Evolutionary conservation across 768 basidiomycete species (phyloP).

Genomic region (Kwoniella dejecticola): DNA sequence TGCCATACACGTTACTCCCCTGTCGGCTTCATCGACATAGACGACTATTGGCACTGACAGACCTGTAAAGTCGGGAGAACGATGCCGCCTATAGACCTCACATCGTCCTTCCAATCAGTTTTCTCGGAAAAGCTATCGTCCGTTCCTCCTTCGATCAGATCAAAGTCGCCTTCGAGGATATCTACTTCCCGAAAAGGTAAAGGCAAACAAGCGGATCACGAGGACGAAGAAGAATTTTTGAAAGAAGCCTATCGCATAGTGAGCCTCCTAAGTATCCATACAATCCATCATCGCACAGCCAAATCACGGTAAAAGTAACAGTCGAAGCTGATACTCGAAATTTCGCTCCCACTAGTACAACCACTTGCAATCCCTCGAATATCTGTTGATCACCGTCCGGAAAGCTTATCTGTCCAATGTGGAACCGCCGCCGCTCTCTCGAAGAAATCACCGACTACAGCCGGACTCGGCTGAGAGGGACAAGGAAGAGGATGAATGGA

Average conservation of each 20-base stretch:
- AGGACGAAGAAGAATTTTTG: slow-evolving; percentile 45
- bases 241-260: slow-evolving; percentile 54
- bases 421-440: slow-evolving; percentile 56
- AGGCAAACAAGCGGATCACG: slow-evolving; percentile 19
- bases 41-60: too few relatives aligned
- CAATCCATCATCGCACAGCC: too few relatives aligned
- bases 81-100: slow-evolving; percentile 32
- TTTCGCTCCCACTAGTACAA: too few relatives aligned
- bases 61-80: neutral
- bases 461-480: slow-evolving; percentile 20
- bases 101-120: slow-evolving; percentile 24
- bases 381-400: slow-evolving; percentile 71
- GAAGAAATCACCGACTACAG: slow-evolving; percentile 7
- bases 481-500: slow-evolving; percentile 33
- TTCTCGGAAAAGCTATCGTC: slow-evolving; percentile 15
- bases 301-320: too few relatives aligned
- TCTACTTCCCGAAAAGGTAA: neutral
- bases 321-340: too few relatives aligned
- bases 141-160: slow-evolving; percentile 7
- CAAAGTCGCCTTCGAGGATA: slow-evolving; percentile 20
- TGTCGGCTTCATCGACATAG: too few relatives aligned
- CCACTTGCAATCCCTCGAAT: slow-evolving; percentile 44
- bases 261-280: slow-evolving; percentile 23
- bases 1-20: too few relatives aligned
- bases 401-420: slow-evolving; percentile 78